Base-by-base conservation (phyloP, 257 asterid species). In the Forsythia suspensa region DNA sequence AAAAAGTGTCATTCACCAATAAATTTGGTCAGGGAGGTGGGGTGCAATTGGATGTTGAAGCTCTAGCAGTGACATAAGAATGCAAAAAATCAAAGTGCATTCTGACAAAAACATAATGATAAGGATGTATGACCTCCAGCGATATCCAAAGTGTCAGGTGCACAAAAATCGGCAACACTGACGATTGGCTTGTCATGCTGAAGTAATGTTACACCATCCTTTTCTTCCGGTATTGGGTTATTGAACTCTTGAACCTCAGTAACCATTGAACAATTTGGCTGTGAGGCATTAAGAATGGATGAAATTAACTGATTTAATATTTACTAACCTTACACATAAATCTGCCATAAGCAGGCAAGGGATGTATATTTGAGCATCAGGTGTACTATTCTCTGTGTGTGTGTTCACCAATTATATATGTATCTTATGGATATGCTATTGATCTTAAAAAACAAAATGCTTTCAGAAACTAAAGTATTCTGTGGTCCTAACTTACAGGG, bases 61-160 rank as follows among this genome's bases (percentile, higher is more conserved):
- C 36, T 57, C 13, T 73, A 40, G 21, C 74, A 80, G 74, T 63
- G 46, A 68, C 21, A 9, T 44, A 20, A 77, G 34, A 20, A 52
- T 79, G 42, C 63, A 70, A 66, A 78, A 21, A 36, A 8, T 40
- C 41, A 13, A 21, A 48, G 13, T 55, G 51, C 73, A 36, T n/a
- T 42, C 59, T 41, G 65, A 79, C 3, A 70, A n/a, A 69, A 71
- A 41, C 20, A 77, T 21, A 29, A 77, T 71, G 55, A 80, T 73
- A 18, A 72, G 85, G 72, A 71, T 76, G 65, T 81, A 76, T 43
- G 81, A 93, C 99, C 97, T 88, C 77, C 90, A 61, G 76, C 81
- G 43, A 61, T 73, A 79, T 95, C 96, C 84, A 89, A 85, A 40
- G 91, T 89, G 88, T 91, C 97, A 38, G 89, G 94, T 70, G 82